These are phyloP conservation scores for Beta vulgaris DNA, from an alignment of 148 eudicot species.

Conservation along the genomic window DNA sequence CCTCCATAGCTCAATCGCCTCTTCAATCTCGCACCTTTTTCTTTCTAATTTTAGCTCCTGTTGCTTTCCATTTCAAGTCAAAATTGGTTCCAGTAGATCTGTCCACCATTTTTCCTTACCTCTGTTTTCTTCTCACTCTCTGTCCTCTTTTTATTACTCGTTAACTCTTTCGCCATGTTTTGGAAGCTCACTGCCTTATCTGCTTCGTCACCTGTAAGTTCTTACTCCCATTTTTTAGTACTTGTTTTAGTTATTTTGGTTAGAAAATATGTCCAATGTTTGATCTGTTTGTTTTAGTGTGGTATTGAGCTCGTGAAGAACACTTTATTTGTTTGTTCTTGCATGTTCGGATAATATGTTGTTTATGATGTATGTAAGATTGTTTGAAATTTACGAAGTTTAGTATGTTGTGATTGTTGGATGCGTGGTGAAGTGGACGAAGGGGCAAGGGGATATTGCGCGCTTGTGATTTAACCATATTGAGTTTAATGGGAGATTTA, in stretches of 20 bases:
- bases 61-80: not conserved
- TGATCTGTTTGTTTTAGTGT: slow-evolving; percentile 1
- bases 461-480: no score
- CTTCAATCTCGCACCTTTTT: slow-evolving; percentile 7
- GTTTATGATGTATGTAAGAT: not conserved
- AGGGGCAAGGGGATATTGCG: not conserved
- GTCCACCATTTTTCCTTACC: slow-evolving; percentile 1
- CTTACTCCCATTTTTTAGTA: not conserved
- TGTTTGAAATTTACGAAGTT: not conserved
- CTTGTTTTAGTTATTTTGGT: not conserved
- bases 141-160: not conserved
- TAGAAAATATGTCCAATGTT: not conserved
- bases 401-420: not conserved
- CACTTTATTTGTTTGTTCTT: not conserved
- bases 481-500: not conserved
- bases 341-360: not conserved
- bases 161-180: slow-evolving; percentile 51
- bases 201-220: slow-evolving; percentile 84
- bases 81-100: slow-evolving; percentile 23
- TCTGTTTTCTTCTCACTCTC: not conserved
- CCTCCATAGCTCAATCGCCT: not conserved
- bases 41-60: not conserved
- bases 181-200: slow-evolving; percentile 83
- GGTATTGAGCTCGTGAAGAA: not conserved
- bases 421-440: not conserved